These are phyloP conservation scores for Suhomyces bokatorum DNA, from an alignment of 1,139 yeast genomes.

Conservation along the genomic window DNA sequence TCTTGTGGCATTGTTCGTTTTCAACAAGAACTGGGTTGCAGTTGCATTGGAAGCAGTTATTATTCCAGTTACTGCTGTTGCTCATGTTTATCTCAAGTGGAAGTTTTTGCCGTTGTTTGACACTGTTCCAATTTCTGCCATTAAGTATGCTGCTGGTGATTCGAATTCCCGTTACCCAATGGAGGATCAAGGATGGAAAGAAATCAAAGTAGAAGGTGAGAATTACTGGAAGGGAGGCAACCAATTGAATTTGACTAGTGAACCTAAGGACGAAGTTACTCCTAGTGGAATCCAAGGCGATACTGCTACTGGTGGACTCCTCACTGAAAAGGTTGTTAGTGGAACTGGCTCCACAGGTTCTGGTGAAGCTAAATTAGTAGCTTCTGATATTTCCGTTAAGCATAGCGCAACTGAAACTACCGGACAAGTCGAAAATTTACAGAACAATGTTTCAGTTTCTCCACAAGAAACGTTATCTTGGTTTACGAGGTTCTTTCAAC, in stretches of 20 bases:
- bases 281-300: conserved; percentile 22
- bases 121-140: conserved; percentile 73
- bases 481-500: conserved; percentile 41
- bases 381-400: conserved; percentile 22
- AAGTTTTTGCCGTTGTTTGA: conserved; percentile 62
- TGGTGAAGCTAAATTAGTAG: conserved; percentile 11
- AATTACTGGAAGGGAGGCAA: conserved; percentile 50
- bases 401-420: conserved; percentile 17
- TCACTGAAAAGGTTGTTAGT: neutral
- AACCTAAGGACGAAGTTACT: conserved; percentile 30
- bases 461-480: conserved; percentile 25
- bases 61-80: conserved; percentile 50
- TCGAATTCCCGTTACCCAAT: conserved; percentile 49
- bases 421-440: conserved; percentile 16
- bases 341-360: conserved; percentile 10
- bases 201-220: conserved; percentile 56
- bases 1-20: conserved; percentile 65
- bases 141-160: conserved; percentile 59
- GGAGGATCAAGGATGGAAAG: conserved; percentile 63
- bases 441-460: conserved; percentile 11
- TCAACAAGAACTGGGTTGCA: conserved; percentile 73
- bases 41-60: conserved; percentile 61
- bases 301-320: conserved; percentile 15
- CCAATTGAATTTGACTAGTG: conserved; percentile 35
- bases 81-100: conserved; percentile 58